A percentile compares a stretch with the other conserved stretches of the same genome.
phyloP scores from a whole-genome alignment of 78 protist genomes.

The Dictyostelium capitatum region DNA sequence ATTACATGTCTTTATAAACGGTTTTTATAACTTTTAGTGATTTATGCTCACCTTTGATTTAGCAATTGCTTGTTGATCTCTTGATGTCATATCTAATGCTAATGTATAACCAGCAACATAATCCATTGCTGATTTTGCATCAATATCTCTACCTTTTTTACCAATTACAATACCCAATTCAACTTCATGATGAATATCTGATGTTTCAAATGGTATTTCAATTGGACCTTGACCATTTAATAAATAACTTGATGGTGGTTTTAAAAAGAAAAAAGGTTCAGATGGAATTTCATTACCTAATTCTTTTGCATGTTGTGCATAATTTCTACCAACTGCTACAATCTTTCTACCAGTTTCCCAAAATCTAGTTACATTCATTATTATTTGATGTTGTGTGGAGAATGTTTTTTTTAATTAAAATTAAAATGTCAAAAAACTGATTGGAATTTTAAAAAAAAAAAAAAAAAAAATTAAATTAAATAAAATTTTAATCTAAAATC shows the following conservation, averaged over 20 bases:
- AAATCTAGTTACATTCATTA: conserved; percentile 16
- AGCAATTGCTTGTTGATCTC: conserved; percentile 74
- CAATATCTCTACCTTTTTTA: conserved; percentile 68
- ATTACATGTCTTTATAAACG: no score
- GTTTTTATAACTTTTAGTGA: no score
- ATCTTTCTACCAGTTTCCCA: conserved; percentile 85
- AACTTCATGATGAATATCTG: conserved; percentile 83
- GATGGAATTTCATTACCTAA: conserved; percentile 84
- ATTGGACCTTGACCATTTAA: conserved; percentile 32
- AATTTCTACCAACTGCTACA: conserved; percentile 85
- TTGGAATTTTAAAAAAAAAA: no score
- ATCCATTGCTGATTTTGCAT: conserved; percentile 67
- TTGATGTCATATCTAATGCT: conserved; percentile 80
- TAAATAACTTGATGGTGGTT: conserved; percentile 76
- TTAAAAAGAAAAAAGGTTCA: conserved; percentile 85
- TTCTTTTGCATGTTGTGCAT: conserved; percentile 84
- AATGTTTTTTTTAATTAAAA: no score
- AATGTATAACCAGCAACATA: conserved; percentile 80
- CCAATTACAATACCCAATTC: conserved; percentile 85
- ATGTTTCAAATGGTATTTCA: conserved; percentile 64
- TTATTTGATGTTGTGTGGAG: no score
- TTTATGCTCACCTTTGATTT: conserved; percentile 19
- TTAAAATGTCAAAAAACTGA: no score
- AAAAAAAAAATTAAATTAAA: no score
- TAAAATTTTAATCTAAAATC: no score